Base-by-base conservation (phyloP, 345 rosid genomes). In the Sonneratia caseolaris region DNA sequence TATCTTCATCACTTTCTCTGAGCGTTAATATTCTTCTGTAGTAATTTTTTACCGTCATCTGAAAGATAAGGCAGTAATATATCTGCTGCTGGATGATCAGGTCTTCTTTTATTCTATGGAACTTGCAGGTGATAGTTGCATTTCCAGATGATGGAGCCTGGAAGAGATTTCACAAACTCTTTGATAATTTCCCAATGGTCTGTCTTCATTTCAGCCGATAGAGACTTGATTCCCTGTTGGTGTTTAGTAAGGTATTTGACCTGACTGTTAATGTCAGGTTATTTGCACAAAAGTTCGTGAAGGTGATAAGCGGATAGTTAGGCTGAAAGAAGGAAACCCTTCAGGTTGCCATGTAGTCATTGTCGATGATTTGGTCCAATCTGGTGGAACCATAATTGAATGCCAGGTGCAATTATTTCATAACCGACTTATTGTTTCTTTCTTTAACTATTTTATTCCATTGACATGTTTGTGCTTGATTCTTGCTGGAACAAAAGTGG, bases 101-200 rank as follows among this genome's bases (percentile, higher is more conserved):
- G 32, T 27, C 32, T 27, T 15, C 35, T 43, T 15, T 47, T 66
- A 13, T 37, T 59, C 27, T n/a, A 18, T 75, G 14, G 18, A 38
- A 72, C 35, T 53, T 51, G 64, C 84, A 95, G 99, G 72, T 95
- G 56, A 84, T 89, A 66, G 87, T 95, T 61, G 99, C 98, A 68
- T 95, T 95, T 85, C 98, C 99, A 3, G 99, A 95, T 80, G 99
- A 95, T 80, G 99, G 99, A 80, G 99, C 99, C 59, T 95, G 98
- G 97, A 95, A 95, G 84, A 93, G 98, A 73, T 95, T 92, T 83
- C 98, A 95, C 87, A 90, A 89, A 83, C 83, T 84, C 76, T 83
- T 95, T 77, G 94, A 87, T 82, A 83, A 89, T 73, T 95, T 85
- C 74, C 96, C 97, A 21, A 84, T 75, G 82, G 99, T 95, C 64